Evolutionary conservation across 768 basidiomycete species (phyloP), one percentile per base, ranked within the genome.

Genomic region (Suillus variegatus): DNA sequence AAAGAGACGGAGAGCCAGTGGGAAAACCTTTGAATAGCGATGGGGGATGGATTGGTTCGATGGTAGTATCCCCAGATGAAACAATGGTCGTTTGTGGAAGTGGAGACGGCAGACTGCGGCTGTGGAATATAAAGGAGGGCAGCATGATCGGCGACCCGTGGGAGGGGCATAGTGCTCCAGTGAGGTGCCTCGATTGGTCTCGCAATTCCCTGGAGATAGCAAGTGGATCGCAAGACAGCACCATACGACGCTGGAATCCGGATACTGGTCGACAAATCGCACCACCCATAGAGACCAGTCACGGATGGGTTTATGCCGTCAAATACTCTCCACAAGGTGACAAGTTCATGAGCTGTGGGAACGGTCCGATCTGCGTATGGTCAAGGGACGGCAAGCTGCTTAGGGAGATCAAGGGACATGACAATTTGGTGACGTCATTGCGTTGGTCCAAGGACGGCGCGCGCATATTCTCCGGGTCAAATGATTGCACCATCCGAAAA

Each of bases 101-200:
- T 1, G 2, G 4, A 4, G 32, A 55, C 12, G 54, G 54, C 9
- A 36, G 3, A 20, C 0, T 55, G 5, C 35, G 6, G 32, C 12
- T 55, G 4, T 55, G 54, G 54, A n/a, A 36, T 18, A n/a, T 12
- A 20, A n/a, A 55, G 32, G 20, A 55, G 28, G 9, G 54, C 9
- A 55, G 8, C 0, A 20, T n/a, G 9, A 5, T 55, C 10, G 54
- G 54, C 2, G 20, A 20, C 2, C 10, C 54, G 12, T 55, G 54
- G 54, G 12, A 55, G 54, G 54, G 18, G 10, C 57, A 68, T 25
- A 60, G 20, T 18, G 61, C 41, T 4, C 32, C 52, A 2, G 61
- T 66, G 14, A 46, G n/a, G 22, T 38, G 46, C 28, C 54, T 69
- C 6, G 62, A 60, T 22, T 67, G 70, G 38, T 72, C 72, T 32